Percentiles rank a stretch among this genome's conserved stretches.
These are phyloP conservation scores for Fusarium hostae DNA, from an alignment of 2,329 filamentous ascomycete genomes.

Conservation along the genomic window DNA sequence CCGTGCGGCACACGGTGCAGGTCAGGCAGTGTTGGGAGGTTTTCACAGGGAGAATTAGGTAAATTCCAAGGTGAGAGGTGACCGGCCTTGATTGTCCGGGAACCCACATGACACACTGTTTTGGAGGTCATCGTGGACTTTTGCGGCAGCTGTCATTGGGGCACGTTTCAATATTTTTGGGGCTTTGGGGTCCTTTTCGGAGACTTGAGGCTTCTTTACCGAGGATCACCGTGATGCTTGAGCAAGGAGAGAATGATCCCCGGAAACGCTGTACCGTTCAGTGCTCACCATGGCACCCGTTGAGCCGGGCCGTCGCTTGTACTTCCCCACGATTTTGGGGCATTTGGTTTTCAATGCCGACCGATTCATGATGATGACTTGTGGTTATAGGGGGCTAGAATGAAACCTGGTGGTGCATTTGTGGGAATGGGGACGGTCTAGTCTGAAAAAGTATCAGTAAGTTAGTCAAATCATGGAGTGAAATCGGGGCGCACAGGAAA, in stretches of 20 bases:
- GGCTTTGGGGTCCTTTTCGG: conserved; percentile 30
- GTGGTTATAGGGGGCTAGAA: not conserved
- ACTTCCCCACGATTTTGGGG: conserved; percentile 31
- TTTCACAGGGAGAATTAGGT: conserved; percentile 3
- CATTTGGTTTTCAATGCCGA: not conserved
- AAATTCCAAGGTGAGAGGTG: conserved; percentile 21
- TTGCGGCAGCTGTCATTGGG: conserved; percentile 30
- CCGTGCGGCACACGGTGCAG: conserved; percentile 33
- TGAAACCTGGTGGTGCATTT: conserved; percentile 5
- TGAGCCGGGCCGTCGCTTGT: conserved; percentile 24
- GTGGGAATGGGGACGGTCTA: conserved; percentile 35
- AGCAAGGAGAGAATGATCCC: conserved; percentile 21
- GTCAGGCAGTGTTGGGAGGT: conserved; percentile 33
- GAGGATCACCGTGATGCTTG: conserved; percentile 34
- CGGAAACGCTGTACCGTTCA: conserved; percentile 29
- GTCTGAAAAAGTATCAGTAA: conserved; percentile 3
- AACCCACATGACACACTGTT: conserved; percentile 35
- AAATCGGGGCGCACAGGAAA: conserved; percentile 29
- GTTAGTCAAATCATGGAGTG: not conserved
- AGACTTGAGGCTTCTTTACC: conserved; percentile 37
- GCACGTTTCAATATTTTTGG: conserved; percentile 31
- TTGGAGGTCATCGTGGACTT: conserved; percentile 35
- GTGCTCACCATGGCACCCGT: conserved; percentile 18
- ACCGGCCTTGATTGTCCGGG: conserved; percentile 33
- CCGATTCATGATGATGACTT: conserved; percentile 1